Base-by-base conservation (phyloP, 148 eudicot genomes). In the Rhododendron ovatum region DNA sequence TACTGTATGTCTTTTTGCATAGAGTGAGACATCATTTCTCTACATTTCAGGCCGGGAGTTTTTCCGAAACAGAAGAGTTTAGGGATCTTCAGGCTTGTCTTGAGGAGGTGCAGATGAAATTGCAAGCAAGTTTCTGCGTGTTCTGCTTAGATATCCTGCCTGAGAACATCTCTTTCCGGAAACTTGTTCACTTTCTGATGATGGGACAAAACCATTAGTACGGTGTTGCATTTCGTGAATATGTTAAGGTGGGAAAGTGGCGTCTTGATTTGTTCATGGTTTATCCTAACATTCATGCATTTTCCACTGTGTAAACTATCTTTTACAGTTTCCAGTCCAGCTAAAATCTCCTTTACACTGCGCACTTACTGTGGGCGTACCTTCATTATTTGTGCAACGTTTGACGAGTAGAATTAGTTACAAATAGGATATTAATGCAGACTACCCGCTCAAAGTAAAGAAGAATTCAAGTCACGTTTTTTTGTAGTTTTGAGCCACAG, bases 61-160 rank as follows among this genome's bases (percentile, higher is more conserved):
- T 94, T 85, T 86, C 93, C 37, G 92, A 92, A 78, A 93, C 92
- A 5, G 91, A 94, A 88, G 98, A 94, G 88, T 94, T 78, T 86
- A 89, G 87, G 86, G 92, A 90, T 81, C 95, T 96, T 59, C 90
- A 92, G 83, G 89, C 83, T 84, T 91, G 94, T 86, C 96, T 93
- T 33, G 88, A 87, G 48, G 89, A 90, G 83, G 94, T 95, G 82
- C 91, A 89, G 84, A 73, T 39, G 53, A 91, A 77, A 83, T 86
- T 92, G 83, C 89, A 89, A 77, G 87, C 88, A 83, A 86, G 65
- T 85, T 84, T 84, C 76, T 15, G 61, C 33, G 12, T 41, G 73
- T 79, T 59, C 89, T 48, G 82, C 26, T 37, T 85, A 78, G 71
- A 78, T 78, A 39, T 55, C 37, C n/a, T 28, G 37, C 35, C 7